Conservation (phyloP, 768 basidiomycete genomes). For the Pleurotus eryngii region DNA sequence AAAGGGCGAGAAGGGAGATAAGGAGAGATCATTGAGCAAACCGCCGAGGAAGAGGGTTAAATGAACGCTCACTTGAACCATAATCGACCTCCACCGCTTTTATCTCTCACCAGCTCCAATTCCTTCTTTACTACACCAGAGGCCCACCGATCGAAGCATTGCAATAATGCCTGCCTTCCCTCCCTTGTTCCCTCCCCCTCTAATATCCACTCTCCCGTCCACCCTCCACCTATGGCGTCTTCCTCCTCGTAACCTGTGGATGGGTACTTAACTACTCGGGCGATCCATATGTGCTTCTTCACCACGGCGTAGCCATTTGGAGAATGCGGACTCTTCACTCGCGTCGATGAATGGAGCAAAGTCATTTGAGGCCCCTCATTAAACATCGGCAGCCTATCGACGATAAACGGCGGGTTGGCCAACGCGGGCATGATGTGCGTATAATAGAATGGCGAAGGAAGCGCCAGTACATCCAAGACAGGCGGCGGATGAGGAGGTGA, state of each 20-base stretch:
- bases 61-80: constrained; percentile 56
- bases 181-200: constrained; percentile 75
- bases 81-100: constrained; percentile 52
- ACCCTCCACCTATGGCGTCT: constrained; percentile 44
- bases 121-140: constrained; percentile 21
- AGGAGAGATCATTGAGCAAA: not conserved
- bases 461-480: constrained; percentile 50
- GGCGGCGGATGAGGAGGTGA: constrained; percentile 53
- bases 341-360: constrained; percentile 40
- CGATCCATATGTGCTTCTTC: constrained; percentile 66
- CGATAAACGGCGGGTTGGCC: constrained; percentile 34
- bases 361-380: constrained; percentile 44
- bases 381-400: constrained; percentile 32
- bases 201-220: constrained; percentile 78
- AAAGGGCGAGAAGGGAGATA: not conserved
- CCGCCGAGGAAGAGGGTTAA: not conserved
- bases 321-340: constrained; percentile 59
- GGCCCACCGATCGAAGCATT: constrained; percentile 42
- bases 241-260: constrained; percentile 13
- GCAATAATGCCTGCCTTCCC: constrained; percentile 52
- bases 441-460: constrained; percentile 79
- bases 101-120: constrained; percentile 63
- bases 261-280: constrained; percentile 32
- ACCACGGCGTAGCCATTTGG: constrained; percentile 57
- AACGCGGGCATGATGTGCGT: constrained; percentile 52